Conservation (phyloP, 306 rosid species). For the Pyrus pyrifolia region DNA sequence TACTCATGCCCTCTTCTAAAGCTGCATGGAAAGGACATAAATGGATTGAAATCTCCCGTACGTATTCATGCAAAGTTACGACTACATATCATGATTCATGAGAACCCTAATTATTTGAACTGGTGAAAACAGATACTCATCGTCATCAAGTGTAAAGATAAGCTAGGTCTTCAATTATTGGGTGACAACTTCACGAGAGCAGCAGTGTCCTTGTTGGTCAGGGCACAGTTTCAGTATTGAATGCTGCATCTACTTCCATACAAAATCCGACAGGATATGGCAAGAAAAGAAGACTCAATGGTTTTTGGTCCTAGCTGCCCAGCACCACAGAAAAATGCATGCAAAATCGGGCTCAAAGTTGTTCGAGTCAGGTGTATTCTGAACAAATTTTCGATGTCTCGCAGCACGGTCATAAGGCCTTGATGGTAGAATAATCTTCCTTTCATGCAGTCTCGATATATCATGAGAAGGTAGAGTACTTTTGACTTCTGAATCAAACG, state of each 20-base stretch:
- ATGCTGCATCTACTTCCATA: constrained; percentile 13
- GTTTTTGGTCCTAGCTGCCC: not conserved
- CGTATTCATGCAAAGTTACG: not conserved
- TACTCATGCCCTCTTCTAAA: not conserved
- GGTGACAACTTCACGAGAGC: constrained; percentile 4
- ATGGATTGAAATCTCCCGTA: not conserved
- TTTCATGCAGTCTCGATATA: not conserved
- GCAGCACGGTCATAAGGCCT: not conserved
- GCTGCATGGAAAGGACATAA: not conserved
- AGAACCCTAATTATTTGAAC: not conserved
- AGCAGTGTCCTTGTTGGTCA: constrained; percentile 4
- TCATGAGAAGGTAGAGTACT: not conserved
- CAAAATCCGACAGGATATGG: not conserved
- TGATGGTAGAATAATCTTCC: not conserved
- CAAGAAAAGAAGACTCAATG: not conserved
- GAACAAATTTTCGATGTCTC: too few relatives aligned
- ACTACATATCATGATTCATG: not conserved
- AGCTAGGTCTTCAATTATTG: constrained; percentile 2
- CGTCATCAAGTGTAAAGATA: not conserved
- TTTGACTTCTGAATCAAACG: not conserved
- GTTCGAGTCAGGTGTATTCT: not conserved
- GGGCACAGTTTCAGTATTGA: constrained; percentile 28
- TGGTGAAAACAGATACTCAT: not conserved
- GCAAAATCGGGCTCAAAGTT: not conserved
- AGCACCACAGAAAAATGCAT: not conserved